These are phyloP conservation scores for Suillus fuscotomentosus DNA, from an alignment of 768 basidiomycete genomes.

Conservation along the genomic window DNA sequence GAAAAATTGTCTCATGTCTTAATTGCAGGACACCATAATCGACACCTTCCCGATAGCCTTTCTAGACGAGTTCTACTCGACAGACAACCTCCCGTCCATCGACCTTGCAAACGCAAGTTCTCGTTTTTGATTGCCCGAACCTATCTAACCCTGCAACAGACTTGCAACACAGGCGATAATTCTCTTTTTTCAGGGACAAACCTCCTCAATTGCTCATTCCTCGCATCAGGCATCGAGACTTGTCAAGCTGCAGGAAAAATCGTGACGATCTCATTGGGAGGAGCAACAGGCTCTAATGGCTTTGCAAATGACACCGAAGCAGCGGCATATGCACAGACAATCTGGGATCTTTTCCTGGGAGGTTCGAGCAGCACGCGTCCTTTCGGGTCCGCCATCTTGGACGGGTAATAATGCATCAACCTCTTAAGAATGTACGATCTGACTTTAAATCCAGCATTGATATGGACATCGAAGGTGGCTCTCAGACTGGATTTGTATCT, in stretches of 20 bases:
- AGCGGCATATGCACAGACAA: slow-evolving; percentile 55
- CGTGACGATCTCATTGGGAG: slow-evolving; percentile 58
- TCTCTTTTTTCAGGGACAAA: slow-evolving; percentile 59
- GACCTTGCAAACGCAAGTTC: slow-evolving; percentile 55
- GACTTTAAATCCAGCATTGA: slow-evolving; percentile 29
- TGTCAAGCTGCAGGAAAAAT: slow-evolving; percentile 68
- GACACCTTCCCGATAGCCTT: slow-evolving; percentile 64
- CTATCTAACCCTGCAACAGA: slow-evolving; percentile 35
- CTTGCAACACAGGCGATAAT: slow-evolving; percentile 58
- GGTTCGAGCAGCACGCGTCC: slow-evolving; percentile 61
- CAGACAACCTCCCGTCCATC: slow-evolving; percentile 56
- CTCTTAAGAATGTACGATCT: background rate
- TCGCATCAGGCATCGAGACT: slow-evolving; percentile 58
- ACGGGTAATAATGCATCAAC: slow-evolving; percentile 47
- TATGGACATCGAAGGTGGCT: slow-evolving; percentile 49
- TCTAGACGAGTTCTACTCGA: slow-evolving; percentile 56
- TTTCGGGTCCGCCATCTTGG: slow-evolving; percentile 69
- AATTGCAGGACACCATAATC: slow-evolving; percentile 49
- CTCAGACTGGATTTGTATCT: slow-evolving; percentile 24
- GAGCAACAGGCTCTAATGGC: slow-evolving; percentile 59
- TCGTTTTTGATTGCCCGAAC: background rate
- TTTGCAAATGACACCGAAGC: slow-evolving; percentile 62
- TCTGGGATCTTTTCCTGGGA: slow-evolving; percentile 71
- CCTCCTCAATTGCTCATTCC: slow-evolving; percentile 58
- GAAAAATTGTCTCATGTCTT: background rate